These are phyloP conservation scores for Mucor mucedo DNA, from an alignment of 371 early-diverging fungal genomes.

Conservation along the genomic window DNA sequence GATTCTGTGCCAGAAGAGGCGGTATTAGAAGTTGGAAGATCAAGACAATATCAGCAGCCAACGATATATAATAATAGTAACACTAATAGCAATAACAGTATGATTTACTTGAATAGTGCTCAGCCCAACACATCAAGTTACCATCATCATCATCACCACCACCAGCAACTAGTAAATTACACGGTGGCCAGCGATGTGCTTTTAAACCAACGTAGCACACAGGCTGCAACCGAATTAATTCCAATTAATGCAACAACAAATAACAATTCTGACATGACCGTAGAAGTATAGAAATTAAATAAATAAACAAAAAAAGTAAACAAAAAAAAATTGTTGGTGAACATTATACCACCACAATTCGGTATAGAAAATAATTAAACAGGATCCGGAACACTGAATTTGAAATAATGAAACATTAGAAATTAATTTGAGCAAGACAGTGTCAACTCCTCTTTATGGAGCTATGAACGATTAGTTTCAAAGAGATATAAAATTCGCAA, in stretches of 20 bases:
- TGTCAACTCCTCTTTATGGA: conserved; percentile 29
- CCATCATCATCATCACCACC: conserved; percentile 9
- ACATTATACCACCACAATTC: conserved; percentile 17
- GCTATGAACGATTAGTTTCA: conserved; percentile 39
- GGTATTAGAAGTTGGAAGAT: conserved; percentile 34
- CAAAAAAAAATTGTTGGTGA: neutral
- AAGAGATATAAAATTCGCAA: conserved; percentile 24
- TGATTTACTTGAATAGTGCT: conserved; percentile 4
- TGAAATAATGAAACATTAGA: neutral
- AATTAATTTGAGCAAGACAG: conserved; percentile 41
- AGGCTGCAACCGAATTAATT: conserved; percentile 18
- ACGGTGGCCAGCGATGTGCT: conserved; percentile 3
- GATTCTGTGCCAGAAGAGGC: conserved; percentile 52
- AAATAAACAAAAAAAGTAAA: neutral
- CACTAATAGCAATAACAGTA: conserved; percentile 1
- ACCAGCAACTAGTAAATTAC: conserved; percentile 6
- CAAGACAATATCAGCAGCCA: conserved; percentile 4
- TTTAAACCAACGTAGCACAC: conserved; percentile 14
- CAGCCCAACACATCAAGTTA: conserved; percentile 8
- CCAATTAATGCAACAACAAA: conserved; percentile 8
- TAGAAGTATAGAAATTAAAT: conserved; percentile 21
- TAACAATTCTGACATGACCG: conserved; percentile 16
- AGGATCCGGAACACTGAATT: too few species aligned
- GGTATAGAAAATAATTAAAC: neutral
- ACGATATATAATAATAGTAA: neutral